Evolutionary conservation across 2,329 filamentous ascomycete species (phyloP).

Genomic region (Neofusicoccum cordaticola): DNA sequence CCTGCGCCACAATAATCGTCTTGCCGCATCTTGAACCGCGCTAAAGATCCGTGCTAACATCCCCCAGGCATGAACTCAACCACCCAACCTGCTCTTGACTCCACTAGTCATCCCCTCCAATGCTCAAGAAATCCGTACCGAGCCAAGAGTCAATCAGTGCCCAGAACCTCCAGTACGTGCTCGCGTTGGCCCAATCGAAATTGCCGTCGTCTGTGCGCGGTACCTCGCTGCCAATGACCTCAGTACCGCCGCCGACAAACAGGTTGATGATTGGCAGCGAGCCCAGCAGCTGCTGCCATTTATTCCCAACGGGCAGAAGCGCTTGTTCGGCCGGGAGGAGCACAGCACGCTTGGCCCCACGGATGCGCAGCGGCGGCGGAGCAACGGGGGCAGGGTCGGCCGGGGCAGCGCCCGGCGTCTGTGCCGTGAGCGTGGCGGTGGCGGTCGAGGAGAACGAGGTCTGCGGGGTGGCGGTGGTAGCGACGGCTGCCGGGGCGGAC

Average conservation of each 20-base stretch:
- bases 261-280: slow-evolving; percentile 52
- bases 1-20: background rate
- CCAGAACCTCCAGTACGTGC: slow-evolving; percentile 61
- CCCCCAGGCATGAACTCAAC: background rate
- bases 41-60: background rate
- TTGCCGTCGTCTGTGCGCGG: slow-evolving; percentile 69
- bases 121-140: slow-evolving; percentile 61
- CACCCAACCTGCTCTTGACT: background rate
- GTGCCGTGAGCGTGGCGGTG: slow-evolving; percentile 12
- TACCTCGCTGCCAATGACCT: slow-evolving; percentile 72
- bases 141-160: slow-evolving; percentile 54
- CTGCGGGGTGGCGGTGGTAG: slow-evolving; percentile 22
- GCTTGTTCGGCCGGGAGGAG: slow-evolving; percentile 46
- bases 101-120: slow-evolving; percentile 49
- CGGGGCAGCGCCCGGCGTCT: slow-evolving; percentile 16
- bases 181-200: slow-evolving; percentile 70
- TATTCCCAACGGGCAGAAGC: slow-evolving; percentile 43
- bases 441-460: slow-evolving; percentile 15
- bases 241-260: slow-evolving; percentile 44
- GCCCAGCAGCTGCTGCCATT: slow-evolving; percentile 41
- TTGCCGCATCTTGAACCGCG: background rate
- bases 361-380: slow-evolving; percentile 34
- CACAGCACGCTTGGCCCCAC: slow-evolving; percentile 37
- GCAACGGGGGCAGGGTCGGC: background rate
- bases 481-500: slow-evolving; percentile 27